phyloP scores from a whole-genome alignment of 805 yeast species.

The Starmera amethionina region DNA sequence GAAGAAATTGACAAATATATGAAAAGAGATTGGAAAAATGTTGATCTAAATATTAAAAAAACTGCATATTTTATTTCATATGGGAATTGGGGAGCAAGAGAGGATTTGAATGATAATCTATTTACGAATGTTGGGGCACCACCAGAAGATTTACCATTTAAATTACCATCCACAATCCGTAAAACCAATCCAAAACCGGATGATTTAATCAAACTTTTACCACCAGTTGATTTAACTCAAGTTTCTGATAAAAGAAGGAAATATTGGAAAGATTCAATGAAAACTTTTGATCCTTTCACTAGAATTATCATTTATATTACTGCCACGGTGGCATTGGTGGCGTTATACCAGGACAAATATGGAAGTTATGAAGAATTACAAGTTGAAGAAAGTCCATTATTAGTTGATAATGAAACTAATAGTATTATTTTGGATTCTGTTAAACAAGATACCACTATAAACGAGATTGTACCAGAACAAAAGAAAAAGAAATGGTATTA shows the following conservation, averaged over 20 bases:
- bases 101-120: slow-evolving; percentile 38
- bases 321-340: slow-evolving; percentile 36
- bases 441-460: slow-evolving; percentile 8
- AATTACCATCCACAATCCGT: slow-evolving; percentile 25
- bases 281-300: slow-evolving; percentile 46
- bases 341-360: slow-evolving; percentile 45
- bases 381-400: slow-evolving; percentile 30
- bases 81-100: slow-evolving; percentile 67
- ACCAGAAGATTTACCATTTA: slow-evolving; percentile 57
- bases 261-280: slow-evolving; percentile 35
- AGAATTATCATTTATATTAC: slow-evolving; percentile 42
- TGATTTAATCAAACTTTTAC: slow-evolving; percentile 22
- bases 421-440: neutral
- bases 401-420: slow-evolving; percentile 27
- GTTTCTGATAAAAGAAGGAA: slow-evolving; percentile 33
- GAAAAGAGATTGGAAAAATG: slow-evolving; percentile 45
- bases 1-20: slow-evolving; percentile 38
- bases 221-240: slow-evolving; percentile 29
- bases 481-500: slow-evolving; percentile 16
- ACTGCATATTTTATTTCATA: slow-evolving; percentile 53
- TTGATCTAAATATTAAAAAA: slow-evolving; percentile 40
- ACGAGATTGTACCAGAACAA: neutral
- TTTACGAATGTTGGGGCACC: slow-evolving; percentile 25
- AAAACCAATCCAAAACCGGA: slow-evolving; percentile 5
- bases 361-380: slow-evolving; percentile 29